phyloP scores from a whole-genome alignment of 2,329 filamentous ascomycete genomes.

The Curvularia verruculosa region DNA sequence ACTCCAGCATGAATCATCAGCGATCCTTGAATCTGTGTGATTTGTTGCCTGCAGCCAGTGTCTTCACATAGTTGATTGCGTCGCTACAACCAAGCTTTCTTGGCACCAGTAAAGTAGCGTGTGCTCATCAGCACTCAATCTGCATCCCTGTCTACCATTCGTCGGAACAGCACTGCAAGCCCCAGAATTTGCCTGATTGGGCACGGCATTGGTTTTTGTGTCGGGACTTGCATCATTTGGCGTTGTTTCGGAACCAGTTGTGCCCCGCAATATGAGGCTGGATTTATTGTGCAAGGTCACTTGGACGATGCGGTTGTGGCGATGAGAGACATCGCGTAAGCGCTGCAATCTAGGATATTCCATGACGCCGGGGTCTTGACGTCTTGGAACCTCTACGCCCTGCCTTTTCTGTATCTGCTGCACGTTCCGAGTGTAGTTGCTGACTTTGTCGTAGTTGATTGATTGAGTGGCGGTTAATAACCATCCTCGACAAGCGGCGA shows the following conservation, averaged over 20 bases:
- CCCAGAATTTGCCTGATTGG: slow-evolving; percentile 27
- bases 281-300: slow-evolving; percentile 9
- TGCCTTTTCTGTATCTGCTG: not conserved
- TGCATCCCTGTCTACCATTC: slow-evolving; percentile 21
- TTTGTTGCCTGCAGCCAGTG: slow-evolving; percentile 4
- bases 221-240: slow-evolving; percentile 26
- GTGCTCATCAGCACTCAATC: slow-evolving; percentile 19
- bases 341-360: not conserved
- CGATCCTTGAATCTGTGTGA: slow-evolving; percentile 13
- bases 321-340: not conserved
- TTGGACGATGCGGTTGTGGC: not conserved
- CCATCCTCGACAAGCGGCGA: slow-evolving; percentile 7
- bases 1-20: slow-evolving; percentile 9
- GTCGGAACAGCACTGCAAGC: slow-evolving; percentile 15
- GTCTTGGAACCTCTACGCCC: not conserved
- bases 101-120: slow-evolving; percentile 20
- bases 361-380: not conserved
- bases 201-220: slow-evolving; percentile 19
- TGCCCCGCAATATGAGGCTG: slow-evolving; percentile 17
- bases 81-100: slow-evolving; percentile 23
- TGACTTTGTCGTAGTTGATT: not conserved
- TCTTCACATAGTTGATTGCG: slow-evolving; percentile 27
- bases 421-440: not conserved
- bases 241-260: slow-evolving; percentile 21
- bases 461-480: not conserved